Evolutionary conservation across 257 asterid genomes (phyloP).

Genomic region (Haberlea rhodopensis): DNA sequence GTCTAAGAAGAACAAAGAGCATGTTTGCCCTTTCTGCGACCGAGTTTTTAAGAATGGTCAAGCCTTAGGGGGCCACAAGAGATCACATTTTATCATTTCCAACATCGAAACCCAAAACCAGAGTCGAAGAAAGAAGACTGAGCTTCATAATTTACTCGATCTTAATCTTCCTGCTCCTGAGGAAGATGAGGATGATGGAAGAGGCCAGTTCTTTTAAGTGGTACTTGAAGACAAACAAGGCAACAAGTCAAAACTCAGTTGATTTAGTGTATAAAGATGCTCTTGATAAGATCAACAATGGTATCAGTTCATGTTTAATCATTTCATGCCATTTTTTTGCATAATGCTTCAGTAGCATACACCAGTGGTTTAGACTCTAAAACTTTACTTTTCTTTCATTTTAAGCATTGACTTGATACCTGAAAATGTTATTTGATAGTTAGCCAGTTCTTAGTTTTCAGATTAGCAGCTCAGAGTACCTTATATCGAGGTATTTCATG

Average conservation of each 20-base stretch:
- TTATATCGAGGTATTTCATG: slow-evolving; percentile 12
- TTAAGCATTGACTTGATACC: slow-evolving; percentile 24
- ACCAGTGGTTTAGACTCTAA: slow-evolving; percentile 16
- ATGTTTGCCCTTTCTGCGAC: slow-evolving; percentile 72
- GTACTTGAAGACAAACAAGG: slow-evolving; percentile 27
- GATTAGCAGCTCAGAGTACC: slow-evolving; percentile 22
- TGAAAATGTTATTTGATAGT: slow-evolving; percentile 27
- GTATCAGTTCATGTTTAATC: slow-evolving; percentile 3
- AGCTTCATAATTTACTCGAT: slow-evolving; percentile 54
- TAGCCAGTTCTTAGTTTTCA: slow-evolving; percentile 27
- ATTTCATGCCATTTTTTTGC: slow-evolving; percentile 18
- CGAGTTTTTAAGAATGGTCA: slow-evolving; percentile 90
- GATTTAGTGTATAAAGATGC: background rate
- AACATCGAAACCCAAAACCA: slow-evolving; percentile 36
- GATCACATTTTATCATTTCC: slow-evolving; percentile 76
- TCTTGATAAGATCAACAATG: no score
- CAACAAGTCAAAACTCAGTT: background rate
- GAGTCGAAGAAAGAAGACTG: slow-evolving; percentile 37
- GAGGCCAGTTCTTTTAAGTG: slow-evolving; percentile 33
- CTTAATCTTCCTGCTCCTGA: slow-evolving; percentile 91
- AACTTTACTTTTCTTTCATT: slow-evolving; percentile 25
- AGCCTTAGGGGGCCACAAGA: slow-evolving; percentile 94
- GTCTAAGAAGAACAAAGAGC: slow-evolving; percentile 57
- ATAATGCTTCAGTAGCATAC: slow-evolving; percentile 23
- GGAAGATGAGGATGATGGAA: slow-evolving; percentile 50